Conservation (phyloP, 148 eudicot genomes). For the Amaranthus palmeri region DNA sequence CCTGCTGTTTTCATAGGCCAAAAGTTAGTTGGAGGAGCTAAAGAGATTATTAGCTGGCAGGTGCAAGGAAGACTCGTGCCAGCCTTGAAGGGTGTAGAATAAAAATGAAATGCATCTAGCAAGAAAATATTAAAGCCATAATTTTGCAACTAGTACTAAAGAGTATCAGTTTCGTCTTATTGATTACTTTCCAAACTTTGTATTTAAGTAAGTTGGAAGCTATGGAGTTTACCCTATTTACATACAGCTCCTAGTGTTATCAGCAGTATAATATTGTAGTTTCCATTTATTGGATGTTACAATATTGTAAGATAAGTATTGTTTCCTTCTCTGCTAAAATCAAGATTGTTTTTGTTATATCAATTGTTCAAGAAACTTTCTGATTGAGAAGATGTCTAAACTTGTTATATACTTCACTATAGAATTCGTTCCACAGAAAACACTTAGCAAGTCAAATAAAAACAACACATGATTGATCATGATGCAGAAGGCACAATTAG, state of each 20-base stretch:
- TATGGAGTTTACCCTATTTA: not conserved
- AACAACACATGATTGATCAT: too few relatives aligned
- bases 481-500: too few relatives aligned
- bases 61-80: constrained; percentile 20
- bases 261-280: too few relatives aligned
- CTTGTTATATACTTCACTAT: too few relatives aligned
- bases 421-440: too few relatives aligned
- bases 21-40: constrained; percentile 30
- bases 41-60: constrained; percentile 32
- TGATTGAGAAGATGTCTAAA: too few relatives aligned
- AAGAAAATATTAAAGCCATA: not conserved
- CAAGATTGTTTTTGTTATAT: too few relatives aligned
- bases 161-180: not conserved
- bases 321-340: too few relatives aligned
- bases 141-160: not conserved
- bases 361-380: too few relatives aligned
- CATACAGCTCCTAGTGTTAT: not conserved
- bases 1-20: constrained; percentile 26
- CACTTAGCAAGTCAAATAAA: too few relatives aligned
- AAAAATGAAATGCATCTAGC: not conserved
- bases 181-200: not conserved
- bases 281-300: too few relatives aligned
- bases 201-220: not conserved
- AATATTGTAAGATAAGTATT: too few relatives aligned
- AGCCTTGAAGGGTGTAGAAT: constrained; percentile 17